Base-by-base conservation (phyloP, 73 alveolate species). In the Paramecium sexaurelia region DNA sequence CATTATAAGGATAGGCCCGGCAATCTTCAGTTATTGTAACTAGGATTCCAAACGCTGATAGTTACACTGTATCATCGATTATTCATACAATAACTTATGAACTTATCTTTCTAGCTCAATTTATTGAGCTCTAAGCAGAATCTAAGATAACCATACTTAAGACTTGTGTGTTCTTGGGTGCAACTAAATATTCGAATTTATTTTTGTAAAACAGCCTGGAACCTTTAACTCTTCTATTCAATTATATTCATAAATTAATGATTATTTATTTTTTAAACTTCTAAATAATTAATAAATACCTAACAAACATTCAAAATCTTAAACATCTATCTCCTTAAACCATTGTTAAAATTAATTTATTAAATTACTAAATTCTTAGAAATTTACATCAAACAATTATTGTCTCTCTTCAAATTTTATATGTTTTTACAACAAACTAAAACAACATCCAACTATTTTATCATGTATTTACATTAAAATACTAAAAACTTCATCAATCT, bases 1-100 rank as follows among this genome's bases (percentile, higher is more conserved):
- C 87, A 73, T 73, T 11, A 73, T 73, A 73, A 73, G 87, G 55
- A 73, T 73, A 20, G 87, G 87, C 66, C 87, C 87, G 15, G 87
- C 57, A 32, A 39, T 73, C 43, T 39, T 73, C 7, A 73, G 32
- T 73, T 73, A 9, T 73, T 73, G 57, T 4, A 73, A 36, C 57
- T 73, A 73, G 55, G 87, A 73, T 73, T 73, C 87, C 11, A 73
- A 36, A 27, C 87, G 55, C 9, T 73, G 57, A 73, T 73, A 73
- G 67, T 73, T 73, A 20, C 87, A 73, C 43, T 73, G 43, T 36
- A 73, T 73, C 87, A 73, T 73, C 36, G 87, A 73, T 39, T 73
- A 73, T 33, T 73, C 87, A 32, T 73, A 73, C 57, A 73, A 73
- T 36, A 73, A 39, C 13, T 73, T 73, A 73, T 73, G 87, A 36